phyloP scores from a whole-genome alignment of 805 yeast genomes.

The Ogataea naganishii region DNA sequence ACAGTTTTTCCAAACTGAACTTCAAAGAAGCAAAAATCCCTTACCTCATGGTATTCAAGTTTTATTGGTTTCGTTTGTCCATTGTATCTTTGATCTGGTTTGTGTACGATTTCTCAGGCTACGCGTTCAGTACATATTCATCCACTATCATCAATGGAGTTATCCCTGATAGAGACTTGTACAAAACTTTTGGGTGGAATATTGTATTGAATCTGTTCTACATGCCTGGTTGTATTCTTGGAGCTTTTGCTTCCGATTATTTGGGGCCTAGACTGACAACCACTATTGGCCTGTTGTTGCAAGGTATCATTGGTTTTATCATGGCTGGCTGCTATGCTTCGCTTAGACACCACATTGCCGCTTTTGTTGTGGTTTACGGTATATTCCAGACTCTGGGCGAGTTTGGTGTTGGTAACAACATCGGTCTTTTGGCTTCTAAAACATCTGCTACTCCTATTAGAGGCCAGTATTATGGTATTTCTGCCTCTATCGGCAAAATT shows the following conservation, averaged over 20 bases:
- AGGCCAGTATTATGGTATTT: constrained; percentile 85
- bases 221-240: constrained; percentile 82
- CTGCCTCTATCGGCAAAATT: constrained; percentile 85
- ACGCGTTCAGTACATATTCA: constrained; percentile 83
- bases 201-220: constrained; percentile 82
- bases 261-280: constrained; percentile 86
- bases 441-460: constrained; percentile 81
- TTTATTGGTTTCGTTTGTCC: constrained; percentile 73
- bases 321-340: constrained; percentile 66
- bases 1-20: constrained; percentile 59
- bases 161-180: constrained; percentile 52
- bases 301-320: constrained; percentile 72
- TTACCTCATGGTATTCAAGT: constrained; percentile 58
- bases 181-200: constrained; percentile 85
- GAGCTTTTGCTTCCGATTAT: constrained; percentile 80
- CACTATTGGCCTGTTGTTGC: constrained; percentile 56
- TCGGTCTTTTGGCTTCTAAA: constrained; percentile 81
- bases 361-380: constrained; percentile 81
- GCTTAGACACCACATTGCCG: constrained; percentile 58
- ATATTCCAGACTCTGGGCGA: constrained; percentile 83
- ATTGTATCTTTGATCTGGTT: constrained; percentile 81
- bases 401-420: constrained; percentile 90
- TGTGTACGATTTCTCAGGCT: constrained; percentile 80
- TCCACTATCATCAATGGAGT: constrained; percentile 54
- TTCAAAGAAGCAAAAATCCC: constrained; percentile 63